Evolutionary conservation across 2,329 filamentous ascomycete genomes (phyloP).

Genomic region (Aureobasidium lini): DNA sequence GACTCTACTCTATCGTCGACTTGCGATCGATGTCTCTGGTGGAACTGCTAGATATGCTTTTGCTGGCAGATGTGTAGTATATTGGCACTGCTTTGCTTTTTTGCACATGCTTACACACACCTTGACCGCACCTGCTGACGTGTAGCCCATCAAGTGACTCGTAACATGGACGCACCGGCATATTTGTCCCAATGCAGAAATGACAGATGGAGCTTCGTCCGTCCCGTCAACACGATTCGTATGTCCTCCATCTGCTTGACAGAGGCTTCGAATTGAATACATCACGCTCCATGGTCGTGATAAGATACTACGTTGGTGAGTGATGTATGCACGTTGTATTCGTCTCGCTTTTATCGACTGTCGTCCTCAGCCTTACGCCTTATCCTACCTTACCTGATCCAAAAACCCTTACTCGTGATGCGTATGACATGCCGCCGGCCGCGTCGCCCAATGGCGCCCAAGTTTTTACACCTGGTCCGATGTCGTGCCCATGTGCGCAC

Average conservation of each 20-base stretch:
- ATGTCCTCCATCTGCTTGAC: too few species aligned
- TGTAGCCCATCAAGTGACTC: slow-evolving; percentile 8
- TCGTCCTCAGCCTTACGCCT: background rate
- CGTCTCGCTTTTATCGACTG: background rate
- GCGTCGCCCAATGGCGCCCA: background rate
- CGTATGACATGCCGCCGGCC: background rate
- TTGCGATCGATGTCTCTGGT: background rate
- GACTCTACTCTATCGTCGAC: background rate
- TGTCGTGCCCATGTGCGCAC: background rate
- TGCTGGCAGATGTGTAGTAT: background rate
- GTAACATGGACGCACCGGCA: background rate
- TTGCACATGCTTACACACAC: background rate
- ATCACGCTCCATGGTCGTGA: too few species aligned
- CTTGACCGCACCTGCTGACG: slow-evolving; percentile 1
- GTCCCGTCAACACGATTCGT: too few species aligned
- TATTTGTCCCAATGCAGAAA: background rate
- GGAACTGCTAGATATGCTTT: background rate
- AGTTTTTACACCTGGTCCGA: slow-evolving; percentile 1
- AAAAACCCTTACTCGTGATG: background rate
- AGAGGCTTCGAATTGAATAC: too few species aligned
- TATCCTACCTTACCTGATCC: background rate
- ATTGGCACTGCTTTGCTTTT: background rate
- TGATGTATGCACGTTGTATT: background rate
- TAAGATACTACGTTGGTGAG: background rate
- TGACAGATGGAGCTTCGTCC: background rate